Conservation (phyloP, 768 basidiomycete genomes). For the Russula griseocarnosa region DNA sequence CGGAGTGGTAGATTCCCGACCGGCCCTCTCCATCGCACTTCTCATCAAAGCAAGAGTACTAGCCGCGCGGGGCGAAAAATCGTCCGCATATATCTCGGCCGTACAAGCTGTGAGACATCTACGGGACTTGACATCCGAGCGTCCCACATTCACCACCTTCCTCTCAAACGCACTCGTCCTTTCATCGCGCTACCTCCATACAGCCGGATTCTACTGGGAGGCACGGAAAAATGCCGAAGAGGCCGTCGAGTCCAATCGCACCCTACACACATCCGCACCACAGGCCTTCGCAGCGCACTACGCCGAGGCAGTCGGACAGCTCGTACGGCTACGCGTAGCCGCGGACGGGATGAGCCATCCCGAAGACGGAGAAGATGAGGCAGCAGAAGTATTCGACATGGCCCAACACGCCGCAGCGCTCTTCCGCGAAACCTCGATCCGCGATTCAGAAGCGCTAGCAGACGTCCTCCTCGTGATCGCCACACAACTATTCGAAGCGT, state of each 20-base stretch:
- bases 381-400: slow-evolving; percentile 17
- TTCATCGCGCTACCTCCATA: slow-evolving; percentile 15
- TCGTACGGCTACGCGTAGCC: slow-evolving; percentile 10
- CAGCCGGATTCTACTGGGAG: slow-evolving; percentile 16
- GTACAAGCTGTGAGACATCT: slow-evolving; percentile 16
- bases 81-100: slow-evolving; percentile 10
- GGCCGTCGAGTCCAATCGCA: slow-evolving; percentile 1
- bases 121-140: slow-evolving; percentile 13
- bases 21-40: slow-evolving; percentile 15
- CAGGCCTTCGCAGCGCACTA: slow-evolving; percentile 8
- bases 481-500: not conserved
- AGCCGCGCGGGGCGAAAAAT: slow-evolving; percentile 11
- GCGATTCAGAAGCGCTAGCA: slow-evolving; percentile 14
- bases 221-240: slow-evolving; percentile 18
- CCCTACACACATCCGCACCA: slow-evolving; percentile 12
- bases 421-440: slow-evolving; percentile 17
- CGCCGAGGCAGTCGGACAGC: slow-evolving; percentile 19
- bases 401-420: slow-evolving; percentile 17
- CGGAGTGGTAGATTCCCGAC: slow-evolving; percentile 17
- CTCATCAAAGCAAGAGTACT: slow-evolving; percentile 12
- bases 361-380: not conserved
- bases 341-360: not conserved
- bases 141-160: slow-evolving; percentile 8
- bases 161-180: slow-evolving; percentile 10
- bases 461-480: slow-evolving; percentile 18